Evolutionary conservation across 1,284 basidiomycete genomes (phyloP), one percentile per base, ranked within the genome.

Genomic region (Ustilago shanxiensis): DNA sequence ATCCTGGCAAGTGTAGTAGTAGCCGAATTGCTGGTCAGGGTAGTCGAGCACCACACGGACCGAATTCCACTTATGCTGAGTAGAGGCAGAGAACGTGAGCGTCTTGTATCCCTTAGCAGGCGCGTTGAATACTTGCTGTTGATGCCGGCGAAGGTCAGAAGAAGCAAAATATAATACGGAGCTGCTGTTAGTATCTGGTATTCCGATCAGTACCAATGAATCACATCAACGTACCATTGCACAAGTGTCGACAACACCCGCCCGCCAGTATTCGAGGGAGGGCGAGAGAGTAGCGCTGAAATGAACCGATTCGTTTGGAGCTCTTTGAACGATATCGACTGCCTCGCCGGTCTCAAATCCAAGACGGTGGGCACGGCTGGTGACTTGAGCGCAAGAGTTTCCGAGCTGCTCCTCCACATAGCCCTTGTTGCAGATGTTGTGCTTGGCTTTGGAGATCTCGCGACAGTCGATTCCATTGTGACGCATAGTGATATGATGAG

Each of bases 331-430:
- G 31, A 33, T 33, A 11, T 33, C 31, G 44, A 49, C 13, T 8
- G 63, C 39, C 31, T 58, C 44, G 16, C 55, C 63, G 1, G 56
- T n/a, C 9, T 8, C 22, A 16, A 16, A 39, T 28, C 31, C 50
- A 13, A 53, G 4, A 1, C 1, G 37, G 24, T 65, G 50, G 1
- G 63, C 26, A 11, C 20, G 47, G 51, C 54, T 51, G 16, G 28
- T 20, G 2, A 66, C 64, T 13, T 66, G 57, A 24, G 64, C 64
- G 26, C 64, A 66, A 4, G 56, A 31, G 51, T 50, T 64, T 18
- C 61, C 61, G 1, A n/a, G 20, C 20, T 22, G 1, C 1, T 57
- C 37, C 0, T 44, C 28, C 16, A 57, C 53, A 20, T 64, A 50
- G 0, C 41, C n/a, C 18, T 22, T 33, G 54, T 64, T 64, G 49